phyloP scores from a whole-genome alignment of 2,329 filamentous ascomycete species.

The Coniochaeta ligniaria region DNA sequence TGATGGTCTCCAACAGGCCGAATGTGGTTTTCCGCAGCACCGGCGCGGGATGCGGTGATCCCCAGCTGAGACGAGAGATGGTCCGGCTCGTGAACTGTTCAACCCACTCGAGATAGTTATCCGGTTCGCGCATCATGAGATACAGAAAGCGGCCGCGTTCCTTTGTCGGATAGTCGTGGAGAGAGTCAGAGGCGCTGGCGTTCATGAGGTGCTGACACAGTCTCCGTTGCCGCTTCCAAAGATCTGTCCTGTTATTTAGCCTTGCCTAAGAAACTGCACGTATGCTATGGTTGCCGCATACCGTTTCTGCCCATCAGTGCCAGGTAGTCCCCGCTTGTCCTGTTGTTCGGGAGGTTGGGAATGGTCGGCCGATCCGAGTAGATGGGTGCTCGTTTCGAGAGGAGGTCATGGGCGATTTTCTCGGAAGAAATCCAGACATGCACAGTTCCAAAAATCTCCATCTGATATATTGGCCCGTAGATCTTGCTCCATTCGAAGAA shows the following conservation, averaged over 20 bases:
- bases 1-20: slow-evolving; percentile 37
- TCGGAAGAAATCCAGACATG: slow-evolving; percentile 43
- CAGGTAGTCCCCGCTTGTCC: slow-evolving; percentile 38
- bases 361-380: slow-evolving; percentile 41
- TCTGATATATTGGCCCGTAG: slow-evolving; percentile 39
- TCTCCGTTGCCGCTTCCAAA: slow-evolving; percentile 41
- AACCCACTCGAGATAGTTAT: slow-evolving; percentile 35
- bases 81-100: slow-evolving; percentile 40
- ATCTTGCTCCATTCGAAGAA: slow-evolving; percentile 39
- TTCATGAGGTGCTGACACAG: slow-evolving; percentile 36
- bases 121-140: slow-evolving; percentile 28
- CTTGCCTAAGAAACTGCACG: background rate
- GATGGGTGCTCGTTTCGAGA: slow-evolving; percentile 30
- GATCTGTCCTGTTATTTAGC: slow-evolving; percentile 22
- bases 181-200: slow-evolving; percentile 22
- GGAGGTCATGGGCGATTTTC: slow-evolving; percentile 34
- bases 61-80: slow-evolving; percentile 37
- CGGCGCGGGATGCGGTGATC: slow-evolving; percentile 30
- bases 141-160: slow-evolving; percentile 40
- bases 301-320: slow-evolving; percentile 35
- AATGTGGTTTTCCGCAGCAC: slow-evolving; percentile 36
- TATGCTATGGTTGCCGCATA: slow-evolving; percentile 9
- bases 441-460: slow-evolving; percentile 34
- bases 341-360: slow-evolving; percentile 38
- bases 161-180: slow-evolving; percentile 33